Conservation (phyloP, 108 stramenopile species). For the Fistulifera pelliculosa region DNA sequence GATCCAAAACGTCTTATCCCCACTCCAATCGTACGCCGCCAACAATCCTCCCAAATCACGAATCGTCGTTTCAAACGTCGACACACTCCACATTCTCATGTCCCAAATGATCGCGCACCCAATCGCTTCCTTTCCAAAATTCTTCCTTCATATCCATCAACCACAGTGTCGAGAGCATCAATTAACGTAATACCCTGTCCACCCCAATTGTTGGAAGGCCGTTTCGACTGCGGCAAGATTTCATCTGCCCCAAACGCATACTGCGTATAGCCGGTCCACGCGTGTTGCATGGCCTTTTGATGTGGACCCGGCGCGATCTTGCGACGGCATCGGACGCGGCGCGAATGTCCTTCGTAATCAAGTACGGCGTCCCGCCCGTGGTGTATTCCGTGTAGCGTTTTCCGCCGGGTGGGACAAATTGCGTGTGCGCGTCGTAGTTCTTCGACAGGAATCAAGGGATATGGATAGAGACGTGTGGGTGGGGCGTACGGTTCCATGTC, state of each 20-base stretch:
- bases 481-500: too few relatives aligned
- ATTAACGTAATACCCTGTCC: conserved; percentile 90
- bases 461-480: conserved; percentile 15
- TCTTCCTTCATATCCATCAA: conserved; percentile 92
- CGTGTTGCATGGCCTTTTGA: conserved; percentile 67
- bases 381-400: conserved; percentile 52
- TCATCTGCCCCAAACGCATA: conserved; percentile 83
- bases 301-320: conserved; percentile 47
- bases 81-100: conserved; percentile 52
- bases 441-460: conserved; percentile 15
- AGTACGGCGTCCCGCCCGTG: conserved; percentile 22
- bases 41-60: conserved; percentile 91
- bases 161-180: conserved; percentile 96
- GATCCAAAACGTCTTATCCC: conserved; percentile 61
- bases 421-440: conserved; percentile 20
- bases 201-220: conserved; percentile 62
- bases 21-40: conserved; percentile 80
- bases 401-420: conserved; percentile 39
- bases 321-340: conserved; percentile 48
- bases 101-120: conserved; percentile 64
- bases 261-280: conserved; percentile 60
- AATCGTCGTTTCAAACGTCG: conserved; percentile 97
- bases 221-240: conserved; percentile 42
- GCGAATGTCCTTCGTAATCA: conserved; percentile 13
- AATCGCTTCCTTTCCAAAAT: conserved; percentile 80